Base-by-base conservation (phyloP, 129 eudicot species). In the Escallonia herrerae region DNA sequence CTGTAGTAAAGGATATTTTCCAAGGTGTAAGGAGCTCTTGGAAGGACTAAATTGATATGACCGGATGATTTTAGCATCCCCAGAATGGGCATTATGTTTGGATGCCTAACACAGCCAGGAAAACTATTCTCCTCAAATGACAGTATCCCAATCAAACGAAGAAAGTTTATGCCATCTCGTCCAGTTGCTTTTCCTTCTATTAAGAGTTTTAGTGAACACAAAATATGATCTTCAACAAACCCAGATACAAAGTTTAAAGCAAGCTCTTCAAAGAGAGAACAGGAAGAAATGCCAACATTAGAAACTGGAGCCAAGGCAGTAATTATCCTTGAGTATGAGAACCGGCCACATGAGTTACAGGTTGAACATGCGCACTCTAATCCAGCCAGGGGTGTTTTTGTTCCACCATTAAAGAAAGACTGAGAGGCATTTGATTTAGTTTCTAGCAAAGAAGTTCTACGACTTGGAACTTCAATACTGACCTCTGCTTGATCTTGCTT, bases 91-190 rank as follows among this genome's bases (percentile, higher is more conserved):
- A 71, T 72, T 69, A 93, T 79, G 73, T 89, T 93, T 66, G 99
- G 99, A 80, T 93, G 99, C 78, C 99, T 83, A 69, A 93, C 66
- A 78, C 96, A 89, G 56, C 99, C 96, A 58, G 98, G 99, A 65
- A 86, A 78, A 13, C 66, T 73, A 55, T 81, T 75, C 61, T 83
- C 86, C 13, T 72, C 59, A 82, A 83, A 93, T 67, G 90, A 77
- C 7, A 95, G 96, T 60, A 89, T 54, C 73, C 99, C 99, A 42
- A 80, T 46, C 63, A 93, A 74, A 60, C 74, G 72, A 63, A 88
- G 90, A 79, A 93, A 89, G 67, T 93, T 93, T 43, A 62, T 63
- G 73, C 76, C 66, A 58, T 86, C 87, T 62, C 81, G 73, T 49
- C 89, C 81, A 0, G 96, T 63, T 56, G 87, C 83, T 78, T 88